A percentile compares a stretch with the other conserved stretches of the same genome.
Conservation (phyloP, 23 red algal species). For the Pyropia yezoensis region DNA sequence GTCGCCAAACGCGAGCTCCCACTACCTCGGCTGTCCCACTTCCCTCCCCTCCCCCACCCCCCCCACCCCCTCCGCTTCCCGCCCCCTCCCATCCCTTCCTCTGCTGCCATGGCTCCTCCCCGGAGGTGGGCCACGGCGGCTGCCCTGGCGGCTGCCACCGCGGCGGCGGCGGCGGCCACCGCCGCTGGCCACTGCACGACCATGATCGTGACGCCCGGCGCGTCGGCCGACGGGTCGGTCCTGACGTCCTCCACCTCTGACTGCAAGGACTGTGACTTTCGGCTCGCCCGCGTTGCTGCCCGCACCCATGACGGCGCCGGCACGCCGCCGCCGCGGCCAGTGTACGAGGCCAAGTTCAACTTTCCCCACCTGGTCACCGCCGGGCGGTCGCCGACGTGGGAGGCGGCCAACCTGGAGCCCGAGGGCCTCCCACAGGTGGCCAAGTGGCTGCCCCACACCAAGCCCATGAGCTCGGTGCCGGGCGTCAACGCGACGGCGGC, state of each 20-base stretch:
- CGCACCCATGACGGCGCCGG: background rate
- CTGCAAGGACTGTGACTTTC: slow-evolving; percentile 43
- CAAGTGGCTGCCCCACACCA: slow-evolving; percentile 13
- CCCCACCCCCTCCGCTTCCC: too few relatives aligned
- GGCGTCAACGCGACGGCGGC: slow-evolving; percentile 26
- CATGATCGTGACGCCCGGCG: slow-evolving; percentile 15
- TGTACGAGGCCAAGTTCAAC: too few relatives aligned
- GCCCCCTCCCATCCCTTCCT: too few relatives aligned
- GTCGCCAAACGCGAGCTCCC: too few relatives aligned
- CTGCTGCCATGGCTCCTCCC: too few relatives aligned
- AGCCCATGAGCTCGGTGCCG: slow-evolving; percentile 19
- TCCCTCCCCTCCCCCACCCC: too few relatives aligned
- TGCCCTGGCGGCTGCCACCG: slow-evolving; percentile 72
- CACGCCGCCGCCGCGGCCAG: too few relatives aligned
- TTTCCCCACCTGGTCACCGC: slow-evolving; percentile 31
- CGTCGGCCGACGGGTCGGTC: slow-evolving; percentile 26
- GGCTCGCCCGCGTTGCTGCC: slow-evolving; percentile 26
- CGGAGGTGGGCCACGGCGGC: slow-evolving; percentile 33
- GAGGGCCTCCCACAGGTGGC: slow-evolving; percentile 16
- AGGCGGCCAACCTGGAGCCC: slow-evolving; percentile 29
- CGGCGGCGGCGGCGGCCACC: slow-evolving; percentile 47
- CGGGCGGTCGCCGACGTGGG: slow-evolving; percentile 26
- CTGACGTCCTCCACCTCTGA: slow-evolving; percentile 19
- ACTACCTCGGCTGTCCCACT: too few relatives aligned
- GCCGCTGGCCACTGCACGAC: slow-evolving; percentile 43